phyloP scores from a whole-genome alignment of 345 rosid species.

The Pistacia vera region DNA sequence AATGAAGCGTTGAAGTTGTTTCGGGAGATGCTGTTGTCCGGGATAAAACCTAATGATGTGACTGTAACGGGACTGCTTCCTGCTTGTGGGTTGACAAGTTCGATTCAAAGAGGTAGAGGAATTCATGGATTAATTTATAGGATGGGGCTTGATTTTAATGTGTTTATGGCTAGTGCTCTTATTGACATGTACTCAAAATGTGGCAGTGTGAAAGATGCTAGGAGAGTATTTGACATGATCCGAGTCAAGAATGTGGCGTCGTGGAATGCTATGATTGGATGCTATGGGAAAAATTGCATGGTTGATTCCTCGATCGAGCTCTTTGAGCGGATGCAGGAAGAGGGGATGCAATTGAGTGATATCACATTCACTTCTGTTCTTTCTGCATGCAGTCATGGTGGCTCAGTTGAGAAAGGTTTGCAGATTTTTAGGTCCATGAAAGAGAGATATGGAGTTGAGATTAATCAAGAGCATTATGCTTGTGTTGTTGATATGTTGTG shows the following conservation, averaged over 20 bases:
- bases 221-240: conserved; percentile 34
- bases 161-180: conserved; percentile 50
- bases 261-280: conserved; percentile 63
- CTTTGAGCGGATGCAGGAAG: conserved; percentile 48
- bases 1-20: conserved; percentile 43
- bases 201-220: conserved; percentile 48
- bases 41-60: conserved; percentile 40
- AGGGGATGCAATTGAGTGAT: conserved; percentile 32
- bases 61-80: conserved; percentile 57
- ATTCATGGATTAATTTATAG: conserved; percentile 49
- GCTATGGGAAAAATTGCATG: conserved; percentile 56
- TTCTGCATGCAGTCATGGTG: conserved; percentile 58
- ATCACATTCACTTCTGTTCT: conserved; percentile 47
- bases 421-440: conserved; percentile 45
- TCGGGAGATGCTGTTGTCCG: conserved; percentile 31
- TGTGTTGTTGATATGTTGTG: conserved; percentile 65
- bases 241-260: conserved; percentile 35
- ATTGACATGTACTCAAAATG: conserved; percentile 70
- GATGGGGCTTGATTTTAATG: conserved; percentile 37
- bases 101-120: conserved; percentile 42
- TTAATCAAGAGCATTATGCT: conserved; percentile 47
- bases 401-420: conserved; percentile 46
- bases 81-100: conserved; percentile 42
- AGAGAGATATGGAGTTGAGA: conserved; percentile 25
- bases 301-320: conserved; percentile 36